A percentile compares a stretch with the other conserved stretches of the same genome.
phyloP scores from a whole-genome alignment of 2,329 filamentous ascomycete genomes.

The Penicillium brasilianum region DNA sequence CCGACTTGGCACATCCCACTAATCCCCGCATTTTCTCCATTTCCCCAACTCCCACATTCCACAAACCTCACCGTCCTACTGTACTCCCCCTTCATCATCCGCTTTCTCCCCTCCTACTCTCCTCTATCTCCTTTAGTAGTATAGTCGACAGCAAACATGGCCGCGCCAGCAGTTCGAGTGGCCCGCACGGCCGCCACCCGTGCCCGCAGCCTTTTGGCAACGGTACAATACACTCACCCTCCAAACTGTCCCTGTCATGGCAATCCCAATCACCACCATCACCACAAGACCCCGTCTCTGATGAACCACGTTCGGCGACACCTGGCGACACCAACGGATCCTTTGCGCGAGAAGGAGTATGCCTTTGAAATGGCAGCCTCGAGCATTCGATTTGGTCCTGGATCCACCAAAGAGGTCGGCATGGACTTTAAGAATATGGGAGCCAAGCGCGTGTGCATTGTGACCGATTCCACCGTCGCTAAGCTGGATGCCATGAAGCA shows the following conservation, averaged over 20 bases:
- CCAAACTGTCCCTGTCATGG: slow-evolving; percentile 91
- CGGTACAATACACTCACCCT: slow-evolving; percentile 89
- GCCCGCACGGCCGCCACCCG: slow-evolving; percentile 53
- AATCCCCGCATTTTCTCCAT: slow-evolving; percentile 28
- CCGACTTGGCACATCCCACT: slow-evolving; percentile 22
- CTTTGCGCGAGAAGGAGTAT: slow-evolving; percentile 83
- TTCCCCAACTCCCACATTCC: slow-evolving; percentile 29
- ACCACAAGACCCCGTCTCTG: slow-evolving; percentile 60
- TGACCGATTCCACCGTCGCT: slow-evolving; percentile 83
- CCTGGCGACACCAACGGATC: slow-evolving; percentile 77
- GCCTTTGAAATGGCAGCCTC: slow-evolving; percentile 99
- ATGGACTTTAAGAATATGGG: slow-evolving; percentile 97
- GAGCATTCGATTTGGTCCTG: slow-evolving; percentile 90
- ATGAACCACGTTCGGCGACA: slow-evolving; percentile 62
- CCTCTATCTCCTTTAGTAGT: slow-evolving; percentile 1
- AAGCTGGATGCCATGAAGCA: slow-evolving; percentile 88
- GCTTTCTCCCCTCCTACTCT: neutral
- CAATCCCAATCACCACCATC: slow-evolving; percentile 81
- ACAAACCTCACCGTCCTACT: neutral
- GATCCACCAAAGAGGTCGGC: slow-evolving; percentile 91
- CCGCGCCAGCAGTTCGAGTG: slow-evolving; percentile 49
- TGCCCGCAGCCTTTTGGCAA: slow-evolving; percentile 70
- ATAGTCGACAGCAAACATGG: slow-evolving; percentile 33
- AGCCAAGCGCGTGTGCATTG: slow-evolving; percentile 83
- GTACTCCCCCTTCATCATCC: slow-evolving; percentile 11